These are phyloP conservation scores for Epicoccum sorghinum DNA, from an alignment of 2,329 filamentous ascomycete species.

Conservation along the genomic window DNA sequence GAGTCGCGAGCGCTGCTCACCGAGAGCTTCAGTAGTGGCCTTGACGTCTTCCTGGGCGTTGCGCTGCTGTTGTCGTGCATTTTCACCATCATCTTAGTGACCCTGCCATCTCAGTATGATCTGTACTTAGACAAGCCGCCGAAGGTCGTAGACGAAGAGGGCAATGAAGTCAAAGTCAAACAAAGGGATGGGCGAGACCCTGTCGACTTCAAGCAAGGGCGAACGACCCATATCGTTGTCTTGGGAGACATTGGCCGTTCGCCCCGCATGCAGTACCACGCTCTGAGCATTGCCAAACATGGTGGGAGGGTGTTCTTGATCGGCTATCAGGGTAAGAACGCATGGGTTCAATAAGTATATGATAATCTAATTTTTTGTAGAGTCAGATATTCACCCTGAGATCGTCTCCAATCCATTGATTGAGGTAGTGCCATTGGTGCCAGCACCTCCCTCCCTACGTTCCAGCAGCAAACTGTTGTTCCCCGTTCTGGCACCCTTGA, in stretches of 20 bases:
- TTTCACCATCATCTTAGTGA: constrained; percentile 58
- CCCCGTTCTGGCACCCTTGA: constrained; percentile 77
- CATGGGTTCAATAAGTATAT: background rate
- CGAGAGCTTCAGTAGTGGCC: constrained; percentile 29
- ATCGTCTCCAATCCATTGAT: constrained; percentile 73
- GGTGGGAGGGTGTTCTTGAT: constrained; percentile 83
- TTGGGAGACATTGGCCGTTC: constrained; percentile 94
- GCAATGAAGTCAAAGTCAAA: constrained; percentile 28
- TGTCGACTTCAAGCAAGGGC: constrained; percentile 43
- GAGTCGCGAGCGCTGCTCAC: constrained; percentile 37
- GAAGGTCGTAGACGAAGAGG: constrained; percentile 31
- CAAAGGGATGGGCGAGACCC: constrained; percentile 30
- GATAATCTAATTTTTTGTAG: constrained; percentile 49
- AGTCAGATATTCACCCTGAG: constrained; percentile 81
- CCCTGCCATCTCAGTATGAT: constrained; percentile 60
- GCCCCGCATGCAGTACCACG: constrained; percentile 98
- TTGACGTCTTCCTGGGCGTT: constrained; percentile 50
- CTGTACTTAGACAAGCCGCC: constrained; percentile 43
- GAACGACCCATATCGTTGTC: constrained; percentile 80
- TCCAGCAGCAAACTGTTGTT: constrained; percentile 76
- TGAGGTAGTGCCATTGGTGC: constrained; percentile 70
- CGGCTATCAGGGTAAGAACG: constrained; percentile 74
- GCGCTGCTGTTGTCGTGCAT: constrained; percentile 52
- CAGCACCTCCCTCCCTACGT: constrained; percentile 70
- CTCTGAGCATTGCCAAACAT: constrained; percentile 84